Percentiles rank a stretch among this genome's conserved stretches.
These are phyloP conservation scores for Geosmithia putterillii DNA, from an alignment of 2,329 filamentous ascomycete genomes.

Conservation along the genomic window DNA sequence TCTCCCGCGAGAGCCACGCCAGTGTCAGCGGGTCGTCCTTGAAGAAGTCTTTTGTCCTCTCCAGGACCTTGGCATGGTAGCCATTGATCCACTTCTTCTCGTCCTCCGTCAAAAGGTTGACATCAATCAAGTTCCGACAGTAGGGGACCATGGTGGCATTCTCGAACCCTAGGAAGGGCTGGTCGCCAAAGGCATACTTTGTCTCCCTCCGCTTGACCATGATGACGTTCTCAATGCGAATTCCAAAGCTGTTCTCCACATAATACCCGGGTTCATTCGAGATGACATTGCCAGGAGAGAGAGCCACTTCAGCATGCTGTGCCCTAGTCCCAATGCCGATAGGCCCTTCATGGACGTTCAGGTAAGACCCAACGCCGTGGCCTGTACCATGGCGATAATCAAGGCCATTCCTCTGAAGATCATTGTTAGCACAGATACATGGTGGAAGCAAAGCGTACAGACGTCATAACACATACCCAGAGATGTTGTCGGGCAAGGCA, in stretches of 20 bases:
- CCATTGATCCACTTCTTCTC: conserved; percentile 83
- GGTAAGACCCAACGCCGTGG: conserved; percentile 85
- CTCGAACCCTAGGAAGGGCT: conserved; percentile 89
- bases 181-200: conserved; percentile 79
- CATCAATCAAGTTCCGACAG: conserved; percentile 78
- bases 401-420: conserved; percentile 47
- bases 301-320: conserved; percentile 80
- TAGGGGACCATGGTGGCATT: conserved; percentile 96
- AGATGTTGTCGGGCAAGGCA: conserved; percentile 78
- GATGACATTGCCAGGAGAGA: conserved; percentile 86
- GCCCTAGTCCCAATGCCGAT: conserved; percentile 91
- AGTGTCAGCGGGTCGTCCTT: conserved; percentile 57
- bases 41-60: conserved; percentile 72
- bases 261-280: conserved; percentile 97
- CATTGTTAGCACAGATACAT: conserved; percentile 7
- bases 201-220: conserved; percentile 85
- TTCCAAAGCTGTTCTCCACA: conserved; percentile 87
- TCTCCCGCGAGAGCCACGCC: conserved; percentile 81
- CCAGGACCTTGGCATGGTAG: conserved; percentile 69
- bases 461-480: conserved; percentile 49
- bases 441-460: background rate
- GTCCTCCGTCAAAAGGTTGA: conserved; percentile 51
- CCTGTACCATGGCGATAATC: conserved; percentile 96
- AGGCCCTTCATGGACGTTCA: conserved; percentile 96
- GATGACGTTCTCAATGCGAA: conserved; percentile 92